Base-by-base conservation (phyloP, 768 basidiomycete genomes). In the Rubroboletus satanas region DNA sequence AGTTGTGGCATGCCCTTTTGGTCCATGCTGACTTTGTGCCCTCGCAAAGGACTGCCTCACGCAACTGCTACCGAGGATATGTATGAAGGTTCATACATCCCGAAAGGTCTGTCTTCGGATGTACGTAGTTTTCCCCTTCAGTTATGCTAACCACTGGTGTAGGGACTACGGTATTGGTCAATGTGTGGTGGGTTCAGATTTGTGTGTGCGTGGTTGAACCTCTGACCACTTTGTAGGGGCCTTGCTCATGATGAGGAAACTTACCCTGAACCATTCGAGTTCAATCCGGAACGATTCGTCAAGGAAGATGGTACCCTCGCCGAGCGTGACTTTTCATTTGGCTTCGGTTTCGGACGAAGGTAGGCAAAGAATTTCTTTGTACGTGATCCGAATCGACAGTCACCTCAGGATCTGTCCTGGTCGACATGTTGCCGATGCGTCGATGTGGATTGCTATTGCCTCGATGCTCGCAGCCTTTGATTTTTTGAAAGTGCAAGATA, bases 251-350 rank as follows among this genome's bases (percentile, higher is more conserved):
- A 79, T 42, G 66, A 67, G 42, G 57, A 62, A 18, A 62, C 69
- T 5, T 82, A 77, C 51, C 56, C 68, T 2, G 60, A 77, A 39
- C 77, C 80, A 5, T 61, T 71, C 7, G 58, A 60, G 11, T 82
- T 78, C 60, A 57, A 61, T 1, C 80, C 79, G 11, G 72, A 74
- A 18, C 69, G 79, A 12, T 80, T 73, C 44, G 1, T 68, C 1
- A 58, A 44, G 29, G 50, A 56, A 12, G 53, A 69, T 43, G 67
- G 57, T 17, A 48, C 55, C 5, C 56, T 61, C 28, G 50, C n/a
- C 7, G 55, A 54, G 7, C 35, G 18, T 7, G 56, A 58, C 2
- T n/a, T 2, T 32, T 37, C 60, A 4, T 49, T 59, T n/a, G 37
- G 51, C 7, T 68, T 68, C 12, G 67, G 65, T n/a, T 65, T 61